phyloP scores from a whole-genome alignment of 2,329 filamentous ascomycete genomes.

The Plectosphaerella cucumerina region DNA sequence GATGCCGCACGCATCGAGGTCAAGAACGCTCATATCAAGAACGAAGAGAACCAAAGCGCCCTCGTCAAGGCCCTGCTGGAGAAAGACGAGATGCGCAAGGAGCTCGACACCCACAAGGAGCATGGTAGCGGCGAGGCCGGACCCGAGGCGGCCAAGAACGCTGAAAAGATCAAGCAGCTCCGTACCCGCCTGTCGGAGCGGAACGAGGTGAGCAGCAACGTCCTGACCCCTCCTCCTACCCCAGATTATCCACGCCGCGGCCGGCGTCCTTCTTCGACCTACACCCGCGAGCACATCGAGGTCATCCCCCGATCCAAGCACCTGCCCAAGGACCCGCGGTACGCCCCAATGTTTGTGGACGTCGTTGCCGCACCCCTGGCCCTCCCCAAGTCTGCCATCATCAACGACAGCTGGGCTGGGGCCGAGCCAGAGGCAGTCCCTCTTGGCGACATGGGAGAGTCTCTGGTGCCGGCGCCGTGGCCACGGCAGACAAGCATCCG shows the following conservation, averaged over 20 bases:
- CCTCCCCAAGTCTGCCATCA: conserved; percentile 1
- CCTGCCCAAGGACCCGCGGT: neutral
- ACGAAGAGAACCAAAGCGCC: conserved; percentile 54
- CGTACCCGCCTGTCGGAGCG: conserved; percentile 50
- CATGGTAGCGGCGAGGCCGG: conserved; percentile 26
- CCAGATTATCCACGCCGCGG: neutral
- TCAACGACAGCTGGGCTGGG: conserved; percentile 7
- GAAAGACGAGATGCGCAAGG: conserved; percentile 56
- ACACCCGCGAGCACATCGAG: conserved; percentile 1
- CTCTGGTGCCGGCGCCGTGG: too few species aligned
- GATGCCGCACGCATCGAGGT: conserved; percentile 49
- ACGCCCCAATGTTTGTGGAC: neutral
- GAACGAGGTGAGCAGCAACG: conserved; percentile 49
- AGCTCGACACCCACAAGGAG: conserved; percentile 43
- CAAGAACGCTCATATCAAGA: conserved; percentile 43
- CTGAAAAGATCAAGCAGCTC: conserved; percentile 56
- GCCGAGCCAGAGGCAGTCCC: neutral
- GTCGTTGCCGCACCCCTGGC: neutral
- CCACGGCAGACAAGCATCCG: too few species aligned
- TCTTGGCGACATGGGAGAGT: too few species aligned
- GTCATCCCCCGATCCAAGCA: neutral
- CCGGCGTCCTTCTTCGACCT: neutral
- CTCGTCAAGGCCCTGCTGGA: conserved; percentile 55
- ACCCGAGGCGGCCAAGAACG: conserved; percentile 34
- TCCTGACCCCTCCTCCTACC: neutral